phyloP scores from a whole-genome alignment of 2,329 filamentous ascomycete species.

The Drechslerella coelobrocha region DNA sequence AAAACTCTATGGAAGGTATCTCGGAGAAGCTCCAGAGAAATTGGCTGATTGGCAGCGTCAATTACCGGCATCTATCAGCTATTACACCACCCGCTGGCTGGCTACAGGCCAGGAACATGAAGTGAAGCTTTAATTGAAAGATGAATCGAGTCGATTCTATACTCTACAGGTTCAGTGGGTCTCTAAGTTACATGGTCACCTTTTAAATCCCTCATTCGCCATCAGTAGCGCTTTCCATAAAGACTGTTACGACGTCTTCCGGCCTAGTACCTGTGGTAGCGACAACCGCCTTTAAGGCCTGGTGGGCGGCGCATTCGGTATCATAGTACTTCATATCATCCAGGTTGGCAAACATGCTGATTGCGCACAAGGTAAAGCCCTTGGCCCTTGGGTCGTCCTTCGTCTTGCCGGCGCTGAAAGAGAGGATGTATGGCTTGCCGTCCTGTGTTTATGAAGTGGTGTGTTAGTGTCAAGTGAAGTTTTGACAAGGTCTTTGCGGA shows the following conservation, averaged over 20 bases:
- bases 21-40: conserved; percentile 19
- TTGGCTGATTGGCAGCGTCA: not conserved
- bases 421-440: conserved; percentile 73
- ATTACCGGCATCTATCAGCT: not conserved
- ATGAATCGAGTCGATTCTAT: not conserved
- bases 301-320: conserved; percentile 65
- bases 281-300: conserved; percentile 60
- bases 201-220: conserved; percentile 5
- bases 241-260: conserved; percentile 55
- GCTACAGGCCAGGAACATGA: too few relatives aligned
- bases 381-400: conserved; percentile 68
- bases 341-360: conserved; percentile 69
- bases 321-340: conserved; percentile 77
- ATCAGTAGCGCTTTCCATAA: conserved; percentile 52
- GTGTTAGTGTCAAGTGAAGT: not conserved
- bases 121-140: not conserved
- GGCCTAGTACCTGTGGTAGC: conserved; percentile 54
- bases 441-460: conserved; percentile 61
- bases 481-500: conserved; percentile 29
- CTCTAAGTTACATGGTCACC: conserved; percentile 15
- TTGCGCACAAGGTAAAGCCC: conserved; percentile 70
- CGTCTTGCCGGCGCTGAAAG: conserved; percentile 64
- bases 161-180: too few relatives aligned
- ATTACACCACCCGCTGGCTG: too few relatives aligned
- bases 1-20: not conserved